These are phyloP conservation scores for Lantana camara DNA, from an alignment of 257 asterid species.

Conservation along the genomic window DNA sequence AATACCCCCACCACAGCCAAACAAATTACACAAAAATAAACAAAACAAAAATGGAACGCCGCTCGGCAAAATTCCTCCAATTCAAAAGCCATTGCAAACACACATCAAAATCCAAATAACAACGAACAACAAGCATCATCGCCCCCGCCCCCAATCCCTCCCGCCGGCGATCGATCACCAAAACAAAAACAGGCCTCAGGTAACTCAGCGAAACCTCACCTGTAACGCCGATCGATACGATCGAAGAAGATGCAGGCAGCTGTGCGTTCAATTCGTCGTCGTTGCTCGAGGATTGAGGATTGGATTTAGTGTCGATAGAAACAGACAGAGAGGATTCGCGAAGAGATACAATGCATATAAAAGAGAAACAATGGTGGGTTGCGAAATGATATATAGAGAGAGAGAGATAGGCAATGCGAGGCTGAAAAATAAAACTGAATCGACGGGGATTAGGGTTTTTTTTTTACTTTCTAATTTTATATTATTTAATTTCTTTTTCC, in stretches of 20 bases:
- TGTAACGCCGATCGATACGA: conserved; percentile 19
- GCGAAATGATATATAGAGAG: conserved; percentile 3
- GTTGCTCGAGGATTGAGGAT: conserved; percentile 7
- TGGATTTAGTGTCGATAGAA: conserved; percentile 20
- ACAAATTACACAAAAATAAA: neutral
- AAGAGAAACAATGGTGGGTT: conserved; percentile 1
- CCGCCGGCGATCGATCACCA: conserved; percentile 21
- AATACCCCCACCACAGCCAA: neutral
- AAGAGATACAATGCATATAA: neutral
- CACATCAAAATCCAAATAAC: neutral
- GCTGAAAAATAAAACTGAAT: conserved; percentile 34
- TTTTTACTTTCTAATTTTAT: neutral
- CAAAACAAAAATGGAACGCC: neutral
- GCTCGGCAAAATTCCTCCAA: neutral
- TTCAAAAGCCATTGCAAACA: conserved; percentile 15
- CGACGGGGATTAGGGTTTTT: conserved; percentile 31
- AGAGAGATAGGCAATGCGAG: conserved; percentile 32
- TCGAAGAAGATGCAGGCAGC: neutral
- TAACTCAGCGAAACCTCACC: conserved; percentile 23
- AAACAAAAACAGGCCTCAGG: neutral
- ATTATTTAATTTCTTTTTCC: neutral
- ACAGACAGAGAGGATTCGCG: conserved; percentile 5
- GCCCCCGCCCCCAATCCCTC: conserved; percentile 5
- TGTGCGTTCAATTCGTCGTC: neutral
- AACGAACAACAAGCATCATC: neutral